Base-by-base conservation (phyloP, 495 filamentous ascomycete species). In the Aspergillus sclerotioniger region DNA sequence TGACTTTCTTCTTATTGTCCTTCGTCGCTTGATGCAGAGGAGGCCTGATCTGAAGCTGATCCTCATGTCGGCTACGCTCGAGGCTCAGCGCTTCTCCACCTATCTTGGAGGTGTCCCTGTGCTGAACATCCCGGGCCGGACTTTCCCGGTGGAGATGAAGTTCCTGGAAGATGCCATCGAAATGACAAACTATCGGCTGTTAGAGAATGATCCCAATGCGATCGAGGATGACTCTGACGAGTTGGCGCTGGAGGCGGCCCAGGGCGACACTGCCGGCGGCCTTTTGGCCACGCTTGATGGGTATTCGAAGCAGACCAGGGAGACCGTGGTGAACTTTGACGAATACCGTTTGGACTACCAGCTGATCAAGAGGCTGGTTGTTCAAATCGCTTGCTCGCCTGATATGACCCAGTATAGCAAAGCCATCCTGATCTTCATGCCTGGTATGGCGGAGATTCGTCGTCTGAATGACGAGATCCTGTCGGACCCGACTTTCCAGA, bases 21-120 rank as follows among this genome's bases (percentile, higher is more conserved):
- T 98, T 20, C 89, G 90, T 62, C 89, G 92, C 60, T 76, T 97
- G 15, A 81, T 96, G 66, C 61, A 80, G 19, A 80, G 80, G 53
- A 80, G 91, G 49, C 87, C 86, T 49, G 83, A 92, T 46, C 72
- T 96, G 46, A 87, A 87, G 62, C 87, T 98, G 29, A 80, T 98
- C 31, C 81, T 98, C 25, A 98, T 97, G 94, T 96, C 92, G 51
- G 94, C 94, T 6, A 98, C 94, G 3, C 87, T 97, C 8, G 90
- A 98, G 69, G 90, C 94, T 7, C 86, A 93, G 57, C 85, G 85
- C 15, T 96, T 98, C 68, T 96, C 94, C 0, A 84, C 82, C 2
- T 98, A 98, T 62, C 78, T 98, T 0, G 82, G 84, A 20, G 85
- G 85, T 17, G 93, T 93, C 6, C 92, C 94, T 0, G 83, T 96